Percentiles rank a stretch among this genome's conserved stretches.
Conservation (phyloP, 2,329 filamentous ascomycete genomes). For the Botrytis deweyae region DNA sequence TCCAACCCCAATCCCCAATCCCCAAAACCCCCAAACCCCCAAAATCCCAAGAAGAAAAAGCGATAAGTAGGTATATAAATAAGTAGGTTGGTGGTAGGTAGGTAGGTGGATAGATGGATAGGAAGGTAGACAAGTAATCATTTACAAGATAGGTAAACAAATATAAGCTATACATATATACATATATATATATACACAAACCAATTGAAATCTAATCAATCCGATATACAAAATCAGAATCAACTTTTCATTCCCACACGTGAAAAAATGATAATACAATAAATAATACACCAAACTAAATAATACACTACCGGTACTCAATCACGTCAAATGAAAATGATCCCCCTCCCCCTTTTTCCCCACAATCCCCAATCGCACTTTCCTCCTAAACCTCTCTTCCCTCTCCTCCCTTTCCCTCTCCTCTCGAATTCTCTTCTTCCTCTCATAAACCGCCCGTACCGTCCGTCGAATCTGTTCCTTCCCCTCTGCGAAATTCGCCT, state of each 20-base stretch:
- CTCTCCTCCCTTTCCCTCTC: conserved; percentile 48
- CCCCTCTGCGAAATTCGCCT: conserved; percentile 84
- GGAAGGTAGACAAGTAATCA: no score
- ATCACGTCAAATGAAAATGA: conserved; percentile 24
- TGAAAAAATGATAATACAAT: background rate
- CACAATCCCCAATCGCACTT: conserved; percentile 51
- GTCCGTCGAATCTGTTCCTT: conserved; percentile 74
- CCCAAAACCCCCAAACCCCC: no score
- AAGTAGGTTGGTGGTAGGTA: background rate
- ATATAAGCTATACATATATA: background rate
- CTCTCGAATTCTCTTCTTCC: conserved; percentile 72
- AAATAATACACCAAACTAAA: no score
- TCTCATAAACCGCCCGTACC: conserved; percentile 85
- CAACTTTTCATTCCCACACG: background rate
- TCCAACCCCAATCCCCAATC: no score
- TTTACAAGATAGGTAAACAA: no score
- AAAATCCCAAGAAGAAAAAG: no score
- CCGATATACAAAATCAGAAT: background rate
- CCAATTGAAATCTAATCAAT: background rate
- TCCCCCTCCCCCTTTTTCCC: conserved; percentile 62
- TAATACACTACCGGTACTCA: no score
- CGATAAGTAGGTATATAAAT: background rate
- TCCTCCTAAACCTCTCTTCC: conserved; percentile 46
- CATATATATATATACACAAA: background rate
- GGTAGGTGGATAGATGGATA: no score